Conservation (phyloP, 352 stramenopile genomes). For the Phytopythium vexans region DNA sequence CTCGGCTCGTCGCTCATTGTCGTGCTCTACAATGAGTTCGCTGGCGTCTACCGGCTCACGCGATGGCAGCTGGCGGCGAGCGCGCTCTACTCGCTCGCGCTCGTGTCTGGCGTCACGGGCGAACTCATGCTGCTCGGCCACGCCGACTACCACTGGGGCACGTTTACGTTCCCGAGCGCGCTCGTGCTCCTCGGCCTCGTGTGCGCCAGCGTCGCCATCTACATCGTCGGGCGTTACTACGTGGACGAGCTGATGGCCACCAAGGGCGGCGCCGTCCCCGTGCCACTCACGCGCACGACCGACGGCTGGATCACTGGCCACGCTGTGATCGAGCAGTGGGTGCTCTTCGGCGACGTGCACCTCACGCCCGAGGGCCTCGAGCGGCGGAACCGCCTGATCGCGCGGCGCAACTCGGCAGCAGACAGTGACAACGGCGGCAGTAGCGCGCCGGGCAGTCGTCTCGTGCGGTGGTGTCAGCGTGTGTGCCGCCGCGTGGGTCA, state of each 20-base stretch:
- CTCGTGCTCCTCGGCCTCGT: constrained; percentile 79
- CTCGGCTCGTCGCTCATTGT: constrained; percentile 50
- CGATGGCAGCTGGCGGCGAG: constrained; percentile 70
- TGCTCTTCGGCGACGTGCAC: constrained; percentile 77
- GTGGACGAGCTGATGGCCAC: constrained; percentile 81
- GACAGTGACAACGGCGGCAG: constrained; percentile 14
- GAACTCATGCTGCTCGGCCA: constrained; percentile 74
- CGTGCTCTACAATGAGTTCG: constrained; percentile 79
- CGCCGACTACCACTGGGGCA: constrained; percentile 62
- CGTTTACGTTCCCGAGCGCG: constrained; percentile 67
- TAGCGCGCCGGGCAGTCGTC: constrained; percentile 28
- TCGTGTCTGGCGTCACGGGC: constrained; percentile 53
- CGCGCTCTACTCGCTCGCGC: constrained; percentile 64
- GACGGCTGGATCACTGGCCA: constrained; percentile 83
- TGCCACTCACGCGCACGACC: constrained; percentile 69
- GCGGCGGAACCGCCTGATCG: constrained; percentile 44
- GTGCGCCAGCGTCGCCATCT: constrained; percentile 68
- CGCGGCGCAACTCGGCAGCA: constrained; percentile 47
- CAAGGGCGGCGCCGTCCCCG: constrained; percentile 69
- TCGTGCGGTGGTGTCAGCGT: constrained; percentile 43
- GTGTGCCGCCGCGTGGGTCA: constrained; percentile 23
- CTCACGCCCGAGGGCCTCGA: constrained; percentile 59
- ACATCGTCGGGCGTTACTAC: constrained; percentile 78
- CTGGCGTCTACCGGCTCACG: constrained; percentile 73
- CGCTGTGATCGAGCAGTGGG: constrained; percentile 77